These are phyloP conservation scores for Sanghuangporus weigelae DNA, from an alignment of 1,284 basidiomycete genomes.

Conservation along the genomic window DNA sequence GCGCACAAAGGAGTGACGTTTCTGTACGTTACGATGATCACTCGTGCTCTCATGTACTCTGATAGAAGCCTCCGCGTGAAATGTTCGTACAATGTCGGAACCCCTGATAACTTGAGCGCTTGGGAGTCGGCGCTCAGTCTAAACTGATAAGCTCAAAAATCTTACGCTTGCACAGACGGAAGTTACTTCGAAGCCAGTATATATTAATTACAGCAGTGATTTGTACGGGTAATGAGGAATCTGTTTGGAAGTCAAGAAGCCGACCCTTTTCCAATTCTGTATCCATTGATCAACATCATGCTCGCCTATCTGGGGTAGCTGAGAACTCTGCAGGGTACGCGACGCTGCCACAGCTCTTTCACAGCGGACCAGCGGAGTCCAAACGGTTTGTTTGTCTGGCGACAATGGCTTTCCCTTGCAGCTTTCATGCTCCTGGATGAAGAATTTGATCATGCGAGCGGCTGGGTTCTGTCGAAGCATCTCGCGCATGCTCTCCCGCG, in stretches of 20 bases:
- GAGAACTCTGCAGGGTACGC: background rate
- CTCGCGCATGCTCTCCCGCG: background rate
- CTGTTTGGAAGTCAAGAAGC: background rate
- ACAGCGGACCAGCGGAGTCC: background rate
- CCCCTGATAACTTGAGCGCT: too few relatives aligned
- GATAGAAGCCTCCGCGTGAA: too few relatives aligned
- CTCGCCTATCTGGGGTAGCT: background rate
- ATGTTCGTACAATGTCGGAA: too few relatives aligned
- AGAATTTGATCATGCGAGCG: slow-evolving; percentile 13
- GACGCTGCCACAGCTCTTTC: slow-evolving; percentile 3
- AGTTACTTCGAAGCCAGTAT: background rate
- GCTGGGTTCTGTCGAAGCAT: slow-evolving; percentile 7
- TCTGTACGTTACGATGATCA: too few relatives aligned
- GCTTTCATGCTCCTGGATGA: slow-evolving; percentile 1
- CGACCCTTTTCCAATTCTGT: slow-evolving; percentile 2
- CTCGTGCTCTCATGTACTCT: too few relatives aligned
- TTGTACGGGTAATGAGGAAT: background rate
- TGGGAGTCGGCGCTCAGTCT: too few relatives aligned
- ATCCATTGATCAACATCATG: slow-evolving; percentile 4
- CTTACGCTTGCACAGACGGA: too few relatives aligned
- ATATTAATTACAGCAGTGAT: background rate
- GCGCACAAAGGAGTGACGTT: too few relatives aligned
- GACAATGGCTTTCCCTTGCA: background rate
- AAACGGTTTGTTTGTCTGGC: background rate
- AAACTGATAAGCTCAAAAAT: too few relatives aligned